These are phyloP conservation scores for Cupressus sempervirens DNA, from an alignment of 75 land plant genomes.

Conservation along the genomic window DNA sequence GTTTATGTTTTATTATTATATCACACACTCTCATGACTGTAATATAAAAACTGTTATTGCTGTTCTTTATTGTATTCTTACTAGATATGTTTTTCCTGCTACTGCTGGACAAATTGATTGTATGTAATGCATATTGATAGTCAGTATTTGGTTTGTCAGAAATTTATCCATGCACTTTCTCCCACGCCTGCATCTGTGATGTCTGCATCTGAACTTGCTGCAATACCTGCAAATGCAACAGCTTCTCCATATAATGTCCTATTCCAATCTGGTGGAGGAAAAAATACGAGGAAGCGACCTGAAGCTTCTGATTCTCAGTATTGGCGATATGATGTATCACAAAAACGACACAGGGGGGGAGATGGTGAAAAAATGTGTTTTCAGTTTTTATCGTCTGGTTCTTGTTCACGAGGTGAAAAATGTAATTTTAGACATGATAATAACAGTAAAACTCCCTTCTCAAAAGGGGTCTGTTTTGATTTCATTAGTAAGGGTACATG, in stretches of 20 bases:
- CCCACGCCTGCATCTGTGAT: conserved; percentile 84
- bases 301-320: conserved; percentile 63
- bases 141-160: conserved; percentile 42
- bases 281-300: conserved; percentile 30
- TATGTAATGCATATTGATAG: conserved; percentile 5
- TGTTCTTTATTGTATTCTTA: neutral
- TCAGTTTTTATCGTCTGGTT: conserved; percentile 71
- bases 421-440: conserved; percentile 78
- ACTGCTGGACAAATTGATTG: neutral
- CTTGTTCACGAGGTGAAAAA: conserved; percentile 79
- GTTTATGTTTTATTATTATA: neutral
- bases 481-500: conserved; percentile 87
- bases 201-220: conserved; percentile 53
- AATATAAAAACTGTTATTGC: neutral
- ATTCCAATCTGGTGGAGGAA: conserved; percentile 14
- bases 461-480: conserved; percentile 83
- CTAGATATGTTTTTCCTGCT: neutral
- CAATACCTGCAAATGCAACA: conserved; percentile 70
- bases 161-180: conserved; percentile 98
- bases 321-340: conserved; percentile 89
- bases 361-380: conserved; percentile 72
- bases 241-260: conserved; percentile 56
- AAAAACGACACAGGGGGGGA: conserved; percentile 57
- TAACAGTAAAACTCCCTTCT: conserved; percentile 53
- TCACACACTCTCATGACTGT: neutral